Evolutionary conservation across 2,329 filamentous ascomycete genomes (phyloP).

Genomic region (Penicillium corylophilum): DNA sequence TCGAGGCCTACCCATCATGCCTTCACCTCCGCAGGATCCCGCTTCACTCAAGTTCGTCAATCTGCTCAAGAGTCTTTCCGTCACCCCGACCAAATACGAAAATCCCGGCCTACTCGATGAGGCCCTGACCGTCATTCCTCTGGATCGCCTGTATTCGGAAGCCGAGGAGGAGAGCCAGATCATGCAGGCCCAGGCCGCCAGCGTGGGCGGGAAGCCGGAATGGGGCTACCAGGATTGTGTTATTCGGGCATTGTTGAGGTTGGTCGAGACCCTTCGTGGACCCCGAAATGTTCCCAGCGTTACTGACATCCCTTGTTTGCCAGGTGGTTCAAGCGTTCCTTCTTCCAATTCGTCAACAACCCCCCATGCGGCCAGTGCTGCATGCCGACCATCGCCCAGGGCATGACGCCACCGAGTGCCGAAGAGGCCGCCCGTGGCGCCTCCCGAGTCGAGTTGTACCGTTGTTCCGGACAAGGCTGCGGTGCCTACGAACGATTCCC

Average conservation of each 20-base stretch:
- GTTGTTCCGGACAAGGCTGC: constrained; percentile 75
- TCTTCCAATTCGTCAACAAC: constrained; percentile 97
- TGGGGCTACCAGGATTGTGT: constrained; percentile 99
- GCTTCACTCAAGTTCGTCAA: constrained; percentile 74
- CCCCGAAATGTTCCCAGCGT: not conserved
- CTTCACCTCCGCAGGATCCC: constrained; percentile 71
- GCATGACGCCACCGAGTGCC: constrained; percentile 78
- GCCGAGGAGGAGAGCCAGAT: constrained; percentile 93
- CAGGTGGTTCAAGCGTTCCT: constrained; percentile 93
- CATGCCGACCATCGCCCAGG: constrained; percentile 77
- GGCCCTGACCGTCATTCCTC: constrained; percentile 78
- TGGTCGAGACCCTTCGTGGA: constrained; percentile 36
- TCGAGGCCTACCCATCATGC: constrained; percentile 67
- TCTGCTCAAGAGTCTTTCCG: constrained; percentile 78
- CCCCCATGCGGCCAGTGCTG: constrained; percentile 79
- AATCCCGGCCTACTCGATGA: constrained; percentile 94
- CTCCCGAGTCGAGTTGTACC: constrained; percentile 82
- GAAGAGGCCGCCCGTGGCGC: constrained; percentile 90
- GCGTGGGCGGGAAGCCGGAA: constrained; percentile 78
- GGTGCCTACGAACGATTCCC: constrained; percentile 84
- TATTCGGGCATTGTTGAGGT: constrained; percentile 81
- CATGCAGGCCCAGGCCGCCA: constrained; percentile 81
- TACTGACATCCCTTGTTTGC: constrained; percentile 16
- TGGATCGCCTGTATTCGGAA: constrained; percentile 88
- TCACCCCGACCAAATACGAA: constrained; percentile 90